These are phyloP conservation scores for Phytopythium litorale DNA, from an alignment of 352 stramenopile genomes.

Conservation along the genomic window DNA sequence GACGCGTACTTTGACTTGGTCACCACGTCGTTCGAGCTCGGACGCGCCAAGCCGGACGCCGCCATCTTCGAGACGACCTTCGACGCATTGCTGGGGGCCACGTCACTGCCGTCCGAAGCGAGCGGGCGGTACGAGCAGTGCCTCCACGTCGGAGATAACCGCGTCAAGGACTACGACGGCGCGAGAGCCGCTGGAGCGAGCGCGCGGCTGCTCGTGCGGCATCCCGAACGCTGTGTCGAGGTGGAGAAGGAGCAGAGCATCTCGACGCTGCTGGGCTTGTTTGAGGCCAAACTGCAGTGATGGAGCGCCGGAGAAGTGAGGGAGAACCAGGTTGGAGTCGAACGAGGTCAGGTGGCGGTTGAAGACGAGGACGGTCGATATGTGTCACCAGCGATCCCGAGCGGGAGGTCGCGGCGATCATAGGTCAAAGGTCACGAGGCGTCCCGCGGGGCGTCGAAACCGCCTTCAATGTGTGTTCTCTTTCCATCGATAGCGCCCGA, in stretches of 20 bases:
- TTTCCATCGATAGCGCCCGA: neutral
- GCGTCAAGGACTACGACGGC: constrained; percentile 45
- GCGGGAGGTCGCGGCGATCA: neutral
- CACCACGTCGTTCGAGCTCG: constrained; percentile 52
- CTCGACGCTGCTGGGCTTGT: constrained; percentile 21
- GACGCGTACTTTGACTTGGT: constrained; percentile 46
- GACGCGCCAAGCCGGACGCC: constrained; percentile 43
- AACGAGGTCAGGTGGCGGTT: neutral
- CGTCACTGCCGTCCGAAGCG: neutral
- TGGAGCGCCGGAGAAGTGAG: neutral
- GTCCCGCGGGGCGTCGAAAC: neutral
- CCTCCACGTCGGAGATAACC: constrained; percentile 69
- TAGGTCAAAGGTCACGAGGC: constrained; percentile 2
- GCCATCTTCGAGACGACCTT: constrained; percentile 63
- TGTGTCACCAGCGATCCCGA: neutral
- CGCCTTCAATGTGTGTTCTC: neutral
- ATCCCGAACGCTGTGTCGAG: neutral
- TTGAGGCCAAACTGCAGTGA: neutral
- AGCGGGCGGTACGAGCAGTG: constrained; percentile 10
- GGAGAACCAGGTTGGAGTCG: neutral
- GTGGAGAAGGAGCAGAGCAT: constrained; percentile 24
- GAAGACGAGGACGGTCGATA: neutral
- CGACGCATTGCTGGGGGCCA: constrained; percentile 12
- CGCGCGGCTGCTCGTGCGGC: constrained; percentile 38
- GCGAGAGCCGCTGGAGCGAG: constrained; percentile 32